A percentile compares a stretch with the other conserved stretches of the same genome.
Conservation (phyloP, 208 protist genomes). For the Leishmania tropica region DNA sequence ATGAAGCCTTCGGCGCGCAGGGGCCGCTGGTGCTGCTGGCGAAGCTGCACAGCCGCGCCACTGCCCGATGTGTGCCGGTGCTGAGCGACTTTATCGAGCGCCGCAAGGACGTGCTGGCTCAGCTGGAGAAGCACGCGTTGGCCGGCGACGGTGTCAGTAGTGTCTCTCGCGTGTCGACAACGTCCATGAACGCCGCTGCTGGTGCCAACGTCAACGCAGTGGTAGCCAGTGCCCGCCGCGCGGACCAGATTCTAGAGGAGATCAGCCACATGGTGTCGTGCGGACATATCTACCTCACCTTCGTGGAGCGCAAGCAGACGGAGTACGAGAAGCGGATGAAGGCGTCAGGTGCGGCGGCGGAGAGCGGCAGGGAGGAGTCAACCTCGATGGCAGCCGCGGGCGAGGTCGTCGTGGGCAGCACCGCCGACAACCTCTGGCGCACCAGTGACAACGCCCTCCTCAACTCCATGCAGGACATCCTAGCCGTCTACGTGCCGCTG, state of each 20-base stretch:
- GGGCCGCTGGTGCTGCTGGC: constrained; percentile 60
- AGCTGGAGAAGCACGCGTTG: constrained; percentile 32
- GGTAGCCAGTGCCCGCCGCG: constrained; percentile 57
- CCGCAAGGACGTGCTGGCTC: constrained; percentile 50
- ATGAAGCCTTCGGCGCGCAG: constrained; percentile 54
- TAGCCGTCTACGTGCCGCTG: constrained; percentile 77
- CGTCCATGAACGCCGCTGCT: not conserved
- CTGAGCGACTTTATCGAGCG: constrained; percentile 71
- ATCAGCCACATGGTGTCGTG: constrained; percentile 89
- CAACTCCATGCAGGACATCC: constrained; percentile 74
- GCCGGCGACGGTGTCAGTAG: not conserved
- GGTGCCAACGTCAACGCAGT: constrained; percentile 15
- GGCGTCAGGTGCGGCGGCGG: not conserved
- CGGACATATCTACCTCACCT: constrained; percentile 78
- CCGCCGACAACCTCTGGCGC: constrained; percentile 28
- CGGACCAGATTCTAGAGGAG: constrained; percentile 85
- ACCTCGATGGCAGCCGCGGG: constrained; percentile 3
- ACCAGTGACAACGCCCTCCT: constrained; percentile 56
- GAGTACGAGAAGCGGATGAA: constrained; percentile 35
- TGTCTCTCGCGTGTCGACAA: not conserved
- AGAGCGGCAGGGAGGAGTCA: not conserved
- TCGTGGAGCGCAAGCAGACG: constrained; percentile 60
- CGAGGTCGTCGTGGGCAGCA: not conserved
- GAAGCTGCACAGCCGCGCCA: constrained; percentile 65
- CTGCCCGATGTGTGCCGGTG: constrained; percentile 78